Evolutionary conservation across 345 rosid genomes (phyloP), one percentile per base, ranked within the genome.

Genomic region (Psidium guajava): DNA sequence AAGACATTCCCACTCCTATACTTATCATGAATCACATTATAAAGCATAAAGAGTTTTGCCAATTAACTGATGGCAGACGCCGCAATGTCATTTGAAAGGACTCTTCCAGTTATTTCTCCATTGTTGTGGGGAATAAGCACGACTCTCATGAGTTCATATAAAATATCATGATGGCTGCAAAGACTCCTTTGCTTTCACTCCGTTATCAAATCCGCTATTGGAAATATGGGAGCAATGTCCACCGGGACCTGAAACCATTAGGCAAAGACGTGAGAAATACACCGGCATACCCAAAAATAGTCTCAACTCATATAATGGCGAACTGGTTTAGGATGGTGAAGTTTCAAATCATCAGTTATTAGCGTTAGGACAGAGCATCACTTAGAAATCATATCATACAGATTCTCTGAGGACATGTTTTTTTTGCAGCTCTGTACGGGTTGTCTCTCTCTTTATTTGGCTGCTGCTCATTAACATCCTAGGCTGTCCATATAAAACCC

Each of bases 151-250:
- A 20, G 21, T 69, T 36, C 10, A 69, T 8, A 69, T 36, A 69
- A 21, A 36, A 32, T 20, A 13, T 12, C 47, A 69, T 47, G 42
- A 20, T 6, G 20, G 47, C 47, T 69, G 80, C 22, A 5, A 16
- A 16, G 44, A 8, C 20, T 51, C 52, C 36, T 54, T 44, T 24
- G 6, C 83, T 52, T 87, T 90, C 90, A 86, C 40, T 86, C 88
- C 83, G 87, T 15, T 82, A 91, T 83, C 55, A 87, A 50, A 53
- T 91, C 83, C 58, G 93, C 98, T 36, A 88, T 59, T 0, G 98
- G 89, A 88, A 96, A 95, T 84, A 91, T 86, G 24, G 97, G 98
- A 90, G 89, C 89, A 82, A 95, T 96, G 86, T 95, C 98, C 83
- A 94, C 95, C 1, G 99, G 95, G 22, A 96, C 99, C 99, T 96